Conservation (phyloP, 2,329 filamentous ascomycete genomes). For the Corynespora cassiicola region DNA sequence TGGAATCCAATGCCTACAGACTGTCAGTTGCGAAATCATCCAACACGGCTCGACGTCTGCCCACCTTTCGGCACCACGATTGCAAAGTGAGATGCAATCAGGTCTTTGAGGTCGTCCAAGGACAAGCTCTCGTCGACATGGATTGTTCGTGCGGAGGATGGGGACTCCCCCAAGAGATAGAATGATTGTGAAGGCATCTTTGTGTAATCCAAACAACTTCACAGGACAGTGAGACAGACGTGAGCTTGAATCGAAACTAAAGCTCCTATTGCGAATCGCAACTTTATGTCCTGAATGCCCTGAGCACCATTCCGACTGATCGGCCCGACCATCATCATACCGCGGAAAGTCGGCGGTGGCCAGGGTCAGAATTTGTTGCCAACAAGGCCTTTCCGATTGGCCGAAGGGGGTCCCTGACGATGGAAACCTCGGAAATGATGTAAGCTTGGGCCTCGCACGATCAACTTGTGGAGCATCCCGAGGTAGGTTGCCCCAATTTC, state of each 20-base stretch:
- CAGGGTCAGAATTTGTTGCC: no score
- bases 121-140: slow-evolving; percentile 26
- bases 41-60: no score
- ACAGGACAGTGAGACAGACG: no score
- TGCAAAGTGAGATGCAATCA: slow-evolving; percentile 35
- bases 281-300: no score
- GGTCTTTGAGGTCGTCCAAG: slow-evolving; percentile 28
- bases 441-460: no score
- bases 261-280: no score
- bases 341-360: no score
- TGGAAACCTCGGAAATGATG: slow-evolving; percentile 11
- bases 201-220: no score
- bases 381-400: slow-evolving; percentile 8
- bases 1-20: slow-evolving; percentile 16
- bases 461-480: slow-evolving; percentile 12
- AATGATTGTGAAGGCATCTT: slow-evolving; percentile 29
- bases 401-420: slow-evolving; percentile 2
- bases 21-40: no score
- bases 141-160: slow-evolving; percentile 23
- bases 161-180: slow-evolving; percentile 34
- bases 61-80: slow-evolving; percentile 37
- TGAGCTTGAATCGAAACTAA: no score
- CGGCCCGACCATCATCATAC: no score
- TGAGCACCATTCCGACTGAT: no score
- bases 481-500: slow-evolving; percentile 12